These are phyloP conservation scores for Thozetella sp. DNA, from an alignment of 495 filamentous ascomycete species.

Conservation along the genomic window DNA sequence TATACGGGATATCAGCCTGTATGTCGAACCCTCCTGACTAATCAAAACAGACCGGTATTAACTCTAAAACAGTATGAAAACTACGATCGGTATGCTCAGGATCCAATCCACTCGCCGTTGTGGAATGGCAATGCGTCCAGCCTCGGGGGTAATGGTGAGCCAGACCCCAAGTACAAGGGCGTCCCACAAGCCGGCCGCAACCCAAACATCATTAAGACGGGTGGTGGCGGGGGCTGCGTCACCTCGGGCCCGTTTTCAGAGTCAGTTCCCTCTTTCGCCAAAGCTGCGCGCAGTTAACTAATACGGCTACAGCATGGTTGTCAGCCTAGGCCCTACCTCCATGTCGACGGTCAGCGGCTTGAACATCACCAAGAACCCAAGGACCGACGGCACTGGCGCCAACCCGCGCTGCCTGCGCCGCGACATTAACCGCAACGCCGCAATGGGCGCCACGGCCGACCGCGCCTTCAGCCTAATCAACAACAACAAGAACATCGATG, in stretches of 20 bases:
- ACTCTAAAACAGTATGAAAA: slow-evolving; percentile 22
- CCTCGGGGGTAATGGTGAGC: slow-evolving; percentile 36
- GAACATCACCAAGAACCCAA: slow-evolving; percentile 29
- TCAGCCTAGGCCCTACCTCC: slow-evolving; percentile 33
- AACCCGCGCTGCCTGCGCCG: slow-evolving; percentile 35
- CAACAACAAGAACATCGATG: slow-evolving; percentile 39
- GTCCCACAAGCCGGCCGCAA: slow-evolving; percentile 12
- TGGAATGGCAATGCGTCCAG: slow-evolving; percentile 42
- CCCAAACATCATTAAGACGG: slow-evolving; percentile 39
- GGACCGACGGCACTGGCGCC: slow-evolving; percentile 22
- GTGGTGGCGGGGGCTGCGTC: slow-evolving; percentile 61
- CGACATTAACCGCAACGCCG: slow-evolving; percentile 53
- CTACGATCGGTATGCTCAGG: slow-evolving; percentile 38
- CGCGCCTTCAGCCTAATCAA: slow-evolving; percentile 47
- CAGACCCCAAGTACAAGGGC: slow-evolving; percentile 12
- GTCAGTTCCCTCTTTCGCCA: too few relatives aligned
- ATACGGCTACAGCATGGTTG: slow-evolving; percentile 43
- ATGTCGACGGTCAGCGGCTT: slow-evolving; percentile 18
- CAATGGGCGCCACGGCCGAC: slow-evolving; percentile 46
- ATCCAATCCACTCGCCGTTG: slow-evolving; percentile 34
- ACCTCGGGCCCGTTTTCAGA: slow-evolving; percentile 55
- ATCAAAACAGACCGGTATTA: not conserved
- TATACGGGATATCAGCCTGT: slow-evolving; percentile 48
- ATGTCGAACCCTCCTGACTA: slow-evolving; percentile 13
- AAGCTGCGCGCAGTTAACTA: too few relatives aligned